Conservation (phyloP, 257 asterid species). For the Nicotiana tomentosiformis region DNA sequence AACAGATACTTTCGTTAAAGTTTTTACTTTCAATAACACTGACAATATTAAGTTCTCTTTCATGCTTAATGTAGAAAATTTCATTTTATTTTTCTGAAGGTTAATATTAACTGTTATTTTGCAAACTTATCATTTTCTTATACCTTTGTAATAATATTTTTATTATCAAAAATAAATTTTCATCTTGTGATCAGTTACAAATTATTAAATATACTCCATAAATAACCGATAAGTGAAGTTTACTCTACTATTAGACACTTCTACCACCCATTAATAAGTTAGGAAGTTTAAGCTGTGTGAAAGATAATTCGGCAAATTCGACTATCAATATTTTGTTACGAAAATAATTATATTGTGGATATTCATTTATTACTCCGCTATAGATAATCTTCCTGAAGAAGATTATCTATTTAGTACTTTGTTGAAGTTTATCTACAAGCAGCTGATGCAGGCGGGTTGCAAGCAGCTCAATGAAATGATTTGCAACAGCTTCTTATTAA, state of each 20-base stretch:
- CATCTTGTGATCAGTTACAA: background rate
- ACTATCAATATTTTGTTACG: background rate
- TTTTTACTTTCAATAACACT: background rate
- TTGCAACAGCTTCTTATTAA: no score
- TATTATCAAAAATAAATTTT: background rate
- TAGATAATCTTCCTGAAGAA: no score
- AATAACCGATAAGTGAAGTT: background rate
- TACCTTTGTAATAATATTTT: background rate
- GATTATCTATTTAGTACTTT: no score
- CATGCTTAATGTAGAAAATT: background rate
- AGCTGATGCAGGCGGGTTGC: no score
- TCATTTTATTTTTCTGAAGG: background rate
- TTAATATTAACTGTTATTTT: background rate
- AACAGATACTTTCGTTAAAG: background rate
- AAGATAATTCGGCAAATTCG: background rate
- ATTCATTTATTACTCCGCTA: no score
- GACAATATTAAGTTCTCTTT: background rate
- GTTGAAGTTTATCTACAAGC: no score
- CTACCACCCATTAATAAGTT: background rate
- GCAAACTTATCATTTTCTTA: background rate
- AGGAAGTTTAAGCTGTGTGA: background rate
- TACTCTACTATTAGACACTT: no score
- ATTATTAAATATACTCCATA: background rate
- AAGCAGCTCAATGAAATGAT: no score
- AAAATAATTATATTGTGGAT: no score